Evolutionary conservation across 176 grass and related monocot species (phyloP).

Genomic region (Eremochloa ophiuroides): DNA sequence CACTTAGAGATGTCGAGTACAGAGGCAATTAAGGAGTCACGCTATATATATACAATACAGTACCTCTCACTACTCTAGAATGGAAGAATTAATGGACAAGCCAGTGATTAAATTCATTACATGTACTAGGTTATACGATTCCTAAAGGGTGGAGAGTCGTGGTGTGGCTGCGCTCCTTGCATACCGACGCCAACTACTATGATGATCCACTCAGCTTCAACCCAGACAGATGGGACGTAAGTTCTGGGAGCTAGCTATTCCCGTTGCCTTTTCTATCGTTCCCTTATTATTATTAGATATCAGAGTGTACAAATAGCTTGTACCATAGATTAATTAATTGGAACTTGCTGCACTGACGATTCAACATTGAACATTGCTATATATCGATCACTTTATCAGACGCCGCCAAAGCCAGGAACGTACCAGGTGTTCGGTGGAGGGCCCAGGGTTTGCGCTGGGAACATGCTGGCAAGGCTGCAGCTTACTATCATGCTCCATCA

Average conservation of each 20-base stretch:
- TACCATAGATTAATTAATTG: no score
- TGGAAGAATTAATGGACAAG: neutral
- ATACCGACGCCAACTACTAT: constrained; percentile 30
- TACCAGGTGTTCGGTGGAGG: constrained; percentile 38
- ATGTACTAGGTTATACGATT: constrained; percentile 34
- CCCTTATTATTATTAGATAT: no score
- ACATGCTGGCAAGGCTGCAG: constrained; percentile 35
- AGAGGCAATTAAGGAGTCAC: neutral
- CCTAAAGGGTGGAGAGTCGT: constrained; percentile 36
- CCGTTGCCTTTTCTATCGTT: no score
- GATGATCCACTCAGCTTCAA: constrained; percentile 40
- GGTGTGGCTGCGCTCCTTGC: constrained; percentile 38
- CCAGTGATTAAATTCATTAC: neutral
- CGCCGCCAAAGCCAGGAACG: constrained; percentile 23
- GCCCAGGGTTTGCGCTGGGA: constrained; percentile 19
- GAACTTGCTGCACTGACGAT: neutral
- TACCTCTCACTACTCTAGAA: neutral
- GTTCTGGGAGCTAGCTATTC: no score
- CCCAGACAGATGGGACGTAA: constrained; percentile 38
- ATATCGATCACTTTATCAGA: neutral
- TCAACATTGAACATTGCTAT: neutral
- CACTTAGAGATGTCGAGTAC: constrained; percentile 30
- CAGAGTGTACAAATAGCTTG: no score
- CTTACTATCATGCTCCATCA: constrained; percentile 31
- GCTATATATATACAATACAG: neutral